Percentiles rank a stretch among this genome's conserved stretches.
These are phyloP conservation scores for Hypoxylon fuscum DNA, from an alignment of 495 filamentous ascomycete species.

Conservation along the genomic window DNA sequence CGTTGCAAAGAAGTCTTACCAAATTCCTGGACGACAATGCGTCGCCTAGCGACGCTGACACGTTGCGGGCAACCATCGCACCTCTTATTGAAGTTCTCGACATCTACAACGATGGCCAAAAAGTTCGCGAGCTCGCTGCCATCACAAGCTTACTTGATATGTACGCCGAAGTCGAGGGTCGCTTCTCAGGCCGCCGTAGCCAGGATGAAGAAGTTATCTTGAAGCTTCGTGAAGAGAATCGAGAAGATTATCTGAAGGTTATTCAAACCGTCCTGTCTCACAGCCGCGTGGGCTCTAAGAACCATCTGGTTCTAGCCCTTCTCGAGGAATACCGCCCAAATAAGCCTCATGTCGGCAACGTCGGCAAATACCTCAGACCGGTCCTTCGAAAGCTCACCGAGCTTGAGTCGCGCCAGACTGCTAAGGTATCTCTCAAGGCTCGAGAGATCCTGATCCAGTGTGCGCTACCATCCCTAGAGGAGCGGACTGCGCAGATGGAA, in stretches of 20 bases:
- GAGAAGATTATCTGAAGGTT: constrained; percentile 84
- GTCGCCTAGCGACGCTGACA: constrained; percentile 66
- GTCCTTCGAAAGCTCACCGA: constrained; percentile 87
- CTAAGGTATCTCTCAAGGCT: constrained; percentile 96
- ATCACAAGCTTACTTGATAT: constrained; percentile 79
- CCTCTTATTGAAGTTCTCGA: constrained; percentile 84
- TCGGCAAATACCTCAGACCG: constrained; percentile 86
- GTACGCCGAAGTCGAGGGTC: constrained; percentile 83
- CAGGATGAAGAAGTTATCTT: constrained; percentile 96
- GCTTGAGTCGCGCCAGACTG: constrained; percentile 85
- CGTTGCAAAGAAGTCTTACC: constrained; percentile 79
- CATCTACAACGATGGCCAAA: constrained; percentile 86
- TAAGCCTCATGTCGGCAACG: constrained; percentile 86
- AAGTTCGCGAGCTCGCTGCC: constrained; percentile 86
- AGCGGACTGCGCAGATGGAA: constrained; percentile 96
- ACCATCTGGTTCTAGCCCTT: constrained; percentile 90
- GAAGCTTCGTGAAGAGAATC: constrained; percentile 93
- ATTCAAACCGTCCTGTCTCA: constrained; percentile 92
- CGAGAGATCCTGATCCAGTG: constrained; percentile 97
- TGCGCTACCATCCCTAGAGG: constrained; percentile 93
- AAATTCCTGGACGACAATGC: constrained; percentile 93
- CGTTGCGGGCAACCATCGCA: constrained; percentile 75
- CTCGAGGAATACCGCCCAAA: constrained; percentile 95
- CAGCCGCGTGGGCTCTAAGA: constrained; percentile 90
- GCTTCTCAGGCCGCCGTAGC: constrained; percentile 83